Base-by-base conservation (phyloP, 306 rosid genomes). In the Mucuna pruriens region DNA sequence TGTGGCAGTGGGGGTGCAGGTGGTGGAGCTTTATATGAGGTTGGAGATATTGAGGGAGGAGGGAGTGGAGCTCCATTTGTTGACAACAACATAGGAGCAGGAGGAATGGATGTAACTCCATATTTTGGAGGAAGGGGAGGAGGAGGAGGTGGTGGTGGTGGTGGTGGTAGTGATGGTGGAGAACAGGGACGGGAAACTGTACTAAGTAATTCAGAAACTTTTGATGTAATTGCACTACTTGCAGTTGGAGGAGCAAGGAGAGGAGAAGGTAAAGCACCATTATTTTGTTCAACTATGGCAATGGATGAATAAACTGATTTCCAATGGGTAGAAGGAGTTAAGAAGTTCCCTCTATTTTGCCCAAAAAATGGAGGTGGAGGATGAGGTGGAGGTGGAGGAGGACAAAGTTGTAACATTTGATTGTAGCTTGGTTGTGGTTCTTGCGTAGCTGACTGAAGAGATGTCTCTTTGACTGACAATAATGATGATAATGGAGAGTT, bases 291-390 rank as follows among this genome's bases (percentile, higher is more conserved):
- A 72, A 17, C 77, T 44, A 19, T 33, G 15, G 29, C 49, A 33
- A 61, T 77, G 51, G 91, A 74, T 78, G 88, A 70, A 81, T 72
- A 62, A 52, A 65, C 69, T 23, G 73, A 46, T 58, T 67, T 80
- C 85, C 84, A 77, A 66, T 75, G 82, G 12, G 54, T 29, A 12
- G 88, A 72, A 55, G 89, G 75, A 49, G 89, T 82, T 36, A 49
- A 17, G 36, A 23, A 38, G 33, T 61, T 58, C 58, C 74, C 63
- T 52, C 19, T 60, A 38, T 52, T 80, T 26, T 83, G 42, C 60
- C 78, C 29, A n/a, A 36, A 29, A 74, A 65, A 40, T 62, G 77
- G 33, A 80, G 71, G 75, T 15, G 86, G 85, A 0, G 83, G 74
- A 2, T 88, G 86, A 6, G 90, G 82, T 0, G 81, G 88, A 9